phyloP scores from a whole-genome alignment of 495 filamentous ascomycete genomes.

The Parathielavia appendiculata region DNA sequence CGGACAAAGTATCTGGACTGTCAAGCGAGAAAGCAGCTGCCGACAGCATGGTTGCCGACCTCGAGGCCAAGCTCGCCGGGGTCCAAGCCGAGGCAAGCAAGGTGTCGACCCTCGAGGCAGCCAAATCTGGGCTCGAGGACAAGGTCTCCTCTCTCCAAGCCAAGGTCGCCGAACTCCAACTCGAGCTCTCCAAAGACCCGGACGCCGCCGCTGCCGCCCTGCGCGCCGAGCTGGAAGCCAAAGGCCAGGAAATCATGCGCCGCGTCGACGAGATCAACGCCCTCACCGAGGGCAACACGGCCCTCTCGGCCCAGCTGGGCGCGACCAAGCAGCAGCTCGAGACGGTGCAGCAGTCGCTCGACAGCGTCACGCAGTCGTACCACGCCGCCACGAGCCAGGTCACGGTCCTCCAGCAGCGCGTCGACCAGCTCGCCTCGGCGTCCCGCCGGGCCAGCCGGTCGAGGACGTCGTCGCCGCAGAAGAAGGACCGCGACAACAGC shows the following conservation, averaged over 20 bases:
- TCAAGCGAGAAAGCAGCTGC: constrained; percentile 26
- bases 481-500: constrained; percentile 28
- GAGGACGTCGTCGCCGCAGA: constrained; percentile 29
- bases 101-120: constrained; percentile 27
- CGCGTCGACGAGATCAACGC: constrained; percentile 27
- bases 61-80: constrained; percentile 25
- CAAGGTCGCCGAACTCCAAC: constrained; percentile 27
- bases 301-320: constrained; percentile 27
- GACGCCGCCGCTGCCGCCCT: constrained; percentile 25
- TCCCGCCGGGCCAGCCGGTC: constrained; percentile 26
- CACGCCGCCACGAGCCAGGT: constrained; percentile 21
- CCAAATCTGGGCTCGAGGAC: constrained; percentile 30
- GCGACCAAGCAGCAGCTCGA: constrained; percentile 26
- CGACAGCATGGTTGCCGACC: constrained; percentile 28
- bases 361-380: constrained; percentile 24
- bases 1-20: constrained; percentile 26
- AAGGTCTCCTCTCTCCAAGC: constrained; percentile 22
- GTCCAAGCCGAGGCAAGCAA: constrained; percentile 35
- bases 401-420: constrained; percentile 23
- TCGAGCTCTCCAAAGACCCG: constrained; percentile 25
- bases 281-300: constrained; percentile 26
- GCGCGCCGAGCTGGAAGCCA: constrained; percentile 29
- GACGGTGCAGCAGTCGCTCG: constrained; percentile 18
- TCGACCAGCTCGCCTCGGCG: constrained; percentile 20
- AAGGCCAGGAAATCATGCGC: constrained; percentile 24